These are phyloP conservation scores for Fusarium sp. DNA, from an alignment of 2,329 filamentous ascomycete species.

Conservation along the genomic window DNA sequence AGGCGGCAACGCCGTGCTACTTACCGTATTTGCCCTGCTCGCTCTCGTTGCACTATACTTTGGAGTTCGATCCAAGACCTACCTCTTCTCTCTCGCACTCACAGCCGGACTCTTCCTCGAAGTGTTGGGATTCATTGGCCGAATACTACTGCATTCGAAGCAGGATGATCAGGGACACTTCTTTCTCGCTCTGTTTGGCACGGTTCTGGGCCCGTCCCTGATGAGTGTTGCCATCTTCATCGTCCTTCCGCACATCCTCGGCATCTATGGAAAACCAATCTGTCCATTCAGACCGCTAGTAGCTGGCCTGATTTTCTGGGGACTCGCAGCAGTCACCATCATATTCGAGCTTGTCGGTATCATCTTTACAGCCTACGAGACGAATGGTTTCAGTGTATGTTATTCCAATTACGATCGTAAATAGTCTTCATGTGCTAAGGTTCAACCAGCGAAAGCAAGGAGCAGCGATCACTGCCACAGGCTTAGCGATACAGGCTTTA, in stretches of 20 bases:
- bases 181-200: slow-evolving; percentile 60
- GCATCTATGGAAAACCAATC: slow-evolving; percentile 59
- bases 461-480: slow-evolving; percentile 56
- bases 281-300: slow-evolving; percentile 53
- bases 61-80: slow-evolving; percentile 56
- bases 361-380: slow-evolving; percentile 54
- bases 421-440: slow-evolving; percentile 24
- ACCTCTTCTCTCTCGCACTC: slow-evolving; percentile 56
- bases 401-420: not conserved
- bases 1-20: slow-evolving; percentile 56
- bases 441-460: slow-evolving; percentile 50
- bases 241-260: slow-evolving; percentile 60
- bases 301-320: slow-evolving; percentile 51
- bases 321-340: slow-evolving; percentile 51
- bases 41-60: slow-evolving; percentile 54
- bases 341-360: slow-evolving; percentile 57
- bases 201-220: slow-evolving; percentile 60
- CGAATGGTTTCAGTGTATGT: slow-evolving; percentile 53
- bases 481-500: slow-evolving; percentile 58
- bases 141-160: slow-evolving; percentile 55
- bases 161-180: slow-evolving; percentile 54
- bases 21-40: slow-evolving; percentile 56
- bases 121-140: slow-evolving; percentile 60
- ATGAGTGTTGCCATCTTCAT: slow-evolving; percentile 59
- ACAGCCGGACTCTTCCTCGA: slow-evolving; percentile 58